These are phyloP conservation scores for Myxozyma monticola DNA, from an alignment of 805 yeast genomes.

Conservation along the genomic window DNA sequence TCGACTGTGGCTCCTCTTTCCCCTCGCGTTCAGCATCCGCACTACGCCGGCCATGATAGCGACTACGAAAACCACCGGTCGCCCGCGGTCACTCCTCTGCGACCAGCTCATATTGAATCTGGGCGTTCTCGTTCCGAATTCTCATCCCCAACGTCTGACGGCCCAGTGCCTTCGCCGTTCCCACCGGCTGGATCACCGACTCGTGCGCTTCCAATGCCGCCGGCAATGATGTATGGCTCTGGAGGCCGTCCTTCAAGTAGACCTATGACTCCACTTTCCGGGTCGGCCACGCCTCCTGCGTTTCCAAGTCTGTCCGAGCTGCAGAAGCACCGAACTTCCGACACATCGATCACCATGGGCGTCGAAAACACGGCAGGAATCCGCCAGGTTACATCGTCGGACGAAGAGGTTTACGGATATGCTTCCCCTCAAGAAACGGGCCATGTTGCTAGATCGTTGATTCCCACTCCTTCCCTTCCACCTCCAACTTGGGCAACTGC, in stretches of 20 bases:
- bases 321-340: slow-evolving; percentile 11
- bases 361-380: background rate
- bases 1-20: background rate
- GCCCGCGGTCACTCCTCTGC: slow-evolving; percentile 7
- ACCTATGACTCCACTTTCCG: slow-evolving; percentile 1
- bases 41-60: background rate
- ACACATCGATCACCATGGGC: slow-evolving; percentile 14
- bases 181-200: slow-evolving; percentile 1
- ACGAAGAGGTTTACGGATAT: too few relatives aligned
- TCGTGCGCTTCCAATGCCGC: slow-evolving; percentile 14
- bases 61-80: background rate
- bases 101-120: slow-evolving; percentile 15
- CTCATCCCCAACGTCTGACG: background rate
- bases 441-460: background rate
- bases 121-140: slow-evolving; percentile 5
- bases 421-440: too few relatives aligned
- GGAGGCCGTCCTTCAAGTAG: slow-evolving; percentile 3
- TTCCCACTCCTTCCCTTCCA: slow-evolving; percentile 5
- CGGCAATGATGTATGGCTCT: slow-evolving; percentile 5
- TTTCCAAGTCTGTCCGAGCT: slow-evolving; percentile 17
- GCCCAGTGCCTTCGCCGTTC: background rate
- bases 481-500: slow-evolving; percentile 3
- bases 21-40: background rate
- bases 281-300: slow-evolving; percentile 11
- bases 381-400: background rate